These are phyloP conservation scores for Ustilago lituana DNA, from an alignment of 1,284 basidiomycete genomes.

Conservation along the genomic window DNA sequence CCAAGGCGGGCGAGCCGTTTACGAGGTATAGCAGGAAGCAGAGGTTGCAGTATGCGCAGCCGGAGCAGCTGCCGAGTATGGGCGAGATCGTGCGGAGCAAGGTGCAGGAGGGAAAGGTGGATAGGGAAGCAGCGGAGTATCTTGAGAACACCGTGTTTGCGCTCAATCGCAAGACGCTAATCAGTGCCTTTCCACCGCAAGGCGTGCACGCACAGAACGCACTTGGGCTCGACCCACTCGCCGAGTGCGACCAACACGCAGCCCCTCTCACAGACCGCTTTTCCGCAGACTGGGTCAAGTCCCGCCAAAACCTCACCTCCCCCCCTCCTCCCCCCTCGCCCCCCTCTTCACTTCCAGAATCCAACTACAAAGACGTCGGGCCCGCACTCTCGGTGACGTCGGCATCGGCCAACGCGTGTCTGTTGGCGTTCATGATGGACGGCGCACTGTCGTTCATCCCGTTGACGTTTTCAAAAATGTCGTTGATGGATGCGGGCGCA, in stretches of 20 bases:
- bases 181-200: slow-evolving; percentile 19
- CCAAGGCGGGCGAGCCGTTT: slow-evolving; percentile 25
- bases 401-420: slow-evolving; percentile 26
- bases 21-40: slow-evolving; percentile 37
- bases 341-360: neutral
- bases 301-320: slow-evolving; percentile 6
- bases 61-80: slow-evolving; percentile 20
- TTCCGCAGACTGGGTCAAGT: slow-evolving; percentile 46
- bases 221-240: slow-evolving; percentile 23
- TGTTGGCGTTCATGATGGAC: slow-evolving; percentile 52
- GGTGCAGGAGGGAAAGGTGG: slow-evolving; percentile 33
- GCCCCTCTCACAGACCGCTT: slow-evolving; percentile 25
- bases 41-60: slow-evolving; percentile 19
- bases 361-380: slow-evolving; percentile 9
- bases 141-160: slow-evolving; percentile 32
- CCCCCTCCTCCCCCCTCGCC: slow-evolving; percentile 8
- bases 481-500: slow-evolving; percentile 40
- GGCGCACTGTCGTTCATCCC: slow-evolving; percentile 60
- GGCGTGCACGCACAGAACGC: slow-evolving; percentile 30
- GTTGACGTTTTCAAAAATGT: slow-evolving; percentile 48
- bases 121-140: slow-evolving; percentile 15
- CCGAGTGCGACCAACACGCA: slow-evolving; percentile 27
- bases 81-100: slow-evolving; percentile 25
- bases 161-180: slow-evolving; percentile 14
- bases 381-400: slow-evolving; percentile 15